phyloP scores from a whole-genome alignment of 345 rosid genomes.

The Bruguiera gymnorhiza region DNA sequence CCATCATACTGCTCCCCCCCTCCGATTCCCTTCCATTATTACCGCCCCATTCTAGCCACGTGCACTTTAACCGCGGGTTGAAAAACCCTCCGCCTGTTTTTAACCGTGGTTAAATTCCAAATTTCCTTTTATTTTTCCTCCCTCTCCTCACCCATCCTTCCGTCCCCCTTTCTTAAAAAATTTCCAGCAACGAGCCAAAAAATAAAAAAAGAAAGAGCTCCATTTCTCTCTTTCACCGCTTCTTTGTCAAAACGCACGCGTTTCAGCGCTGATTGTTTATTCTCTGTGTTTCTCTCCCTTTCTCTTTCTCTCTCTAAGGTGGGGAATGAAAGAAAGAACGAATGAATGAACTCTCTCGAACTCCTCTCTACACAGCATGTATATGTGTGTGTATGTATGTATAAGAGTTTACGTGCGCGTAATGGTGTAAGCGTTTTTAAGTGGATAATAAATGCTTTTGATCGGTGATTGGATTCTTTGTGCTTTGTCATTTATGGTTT shows the following conservation, averaged over 20 bases:
- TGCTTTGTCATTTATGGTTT: conserved; percentile 38
- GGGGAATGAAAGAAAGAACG: background rate
- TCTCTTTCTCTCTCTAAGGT: background rate
- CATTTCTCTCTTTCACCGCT: background rate
- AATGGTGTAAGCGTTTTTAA: too few relatives aligned
- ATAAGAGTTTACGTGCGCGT: background rate
- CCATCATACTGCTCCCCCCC: too few relatives aligned
- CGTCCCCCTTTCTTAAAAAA: background rate
- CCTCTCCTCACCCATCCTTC: too few relatives aligned
- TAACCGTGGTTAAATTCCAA: too few relatives aligned
- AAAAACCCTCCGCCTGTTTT: too few relatives aligned
- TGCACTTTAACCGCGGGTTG: too few relatives aligned
- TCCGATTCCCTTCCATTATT: too few relatives aligned
- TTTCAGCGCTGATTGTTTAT: conserved; percentile 23
- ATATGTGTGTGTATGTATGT: too few relatives aligned
- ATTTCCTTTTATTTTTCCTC: too few relatives aligned
- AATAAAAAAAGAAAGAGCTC: too few relatives aligned
- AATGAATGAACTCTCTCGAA: background rate
- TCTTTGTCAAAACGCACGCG: conserved; percentile 15
- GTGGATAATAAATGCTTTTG: conserved; percentile 9
- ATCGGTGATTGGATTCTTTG: conserved; percentile 20
- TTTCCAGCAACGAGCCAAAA: background rate
- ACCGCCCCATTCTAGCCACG: too few relatives aligned
- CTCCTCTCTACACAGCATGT: too few relatives aligned
- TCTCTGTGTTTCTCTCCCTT: background rate